Base-by-base conservation (phyloP, 768 basidiomycete genomes). In the Phaeotremella fagi region DNA sequence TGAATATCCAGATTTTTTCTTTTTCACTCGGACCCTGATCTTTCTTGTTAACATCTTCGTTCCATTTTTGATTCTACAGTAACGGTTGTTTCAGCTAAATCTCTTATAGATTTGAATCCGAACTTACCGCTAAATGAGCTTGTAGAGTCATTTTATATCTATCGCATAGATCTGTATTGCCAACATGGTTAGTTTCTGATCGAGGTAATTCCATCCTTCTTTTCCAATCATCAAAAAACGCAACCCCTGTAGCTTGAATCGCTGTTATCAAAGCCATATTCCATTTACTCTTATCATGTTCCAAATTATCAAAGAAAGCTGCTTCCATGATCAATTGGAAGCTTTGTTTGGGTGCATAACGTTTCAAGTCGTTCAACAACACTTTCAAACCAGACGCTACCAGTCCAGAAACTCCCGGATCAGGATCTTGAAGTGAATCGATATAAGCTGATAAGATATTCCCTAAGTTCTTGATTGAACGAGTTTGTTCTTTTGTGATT, bases 141-240 rank as follows among this genome's bases (percentile, higher is more conserved):
- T 66, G 60, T 6, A 66, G 45, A 18, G 59, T 54, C 26, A 57
- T 12, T 36, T 60, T 62, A 36, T 55, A 57, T 41, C 38, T 50
- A 23, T 66, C 56, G 43, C 66, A 70, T 31, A 70, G 41, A 11
- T 66, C 60, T 22, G 56, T 64, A 49, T 62, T 64, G 12, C 38
- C 22, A 7, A 18, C 7, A 11, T 6, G 7, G 12, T 11, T 12
- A 7, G 38, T 41, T 6, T 7, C 7, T 20, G 12, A 12, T 6
- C 12, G 12, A 22, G 20, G 11, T 20, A 7, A 11, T 9, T 11
- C 18, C 38, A 41, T 41, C 20, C 38, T 12, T 18, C 38, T 41
- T 22, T 41, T 7, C 38, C 38, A 41, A 18, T 41, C 38, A 7
- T 41, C 38, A 7, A 18, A 6, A 20, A 41, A 41, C 38, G 38